These are phyloP conservation scores for Carex myosuroides DNA, from an alignment of 176 grass and related monocot genomes.

Conservation along the genomic window DNA sequence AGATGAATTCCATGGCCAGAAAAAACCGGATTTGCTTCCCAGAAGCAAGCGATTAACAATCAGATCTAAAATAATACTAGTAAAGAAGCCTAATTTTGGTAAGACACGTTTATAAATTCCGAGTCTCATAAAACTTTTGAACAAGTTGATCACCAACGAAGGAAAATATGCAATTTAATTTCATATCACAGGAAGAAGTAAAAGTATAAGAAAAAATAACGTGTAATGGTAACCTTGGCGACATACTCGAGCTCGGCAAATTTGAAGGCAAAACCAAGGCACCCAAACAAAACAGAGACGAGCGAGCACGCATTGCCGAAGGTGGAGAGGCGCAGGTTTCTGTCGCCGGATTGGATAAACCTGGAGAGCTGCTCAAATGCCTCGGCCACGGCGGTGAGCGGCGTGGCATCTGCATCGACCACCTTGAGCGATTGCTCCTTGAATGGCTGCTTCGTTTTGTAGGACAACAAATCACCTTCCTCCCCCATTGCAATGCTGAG, in stretches of 20 bases:
- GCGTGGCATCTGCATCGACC: slow-evolving; percentile 32
- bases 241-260: slow-evolving; percentile 96
- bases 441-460: neutral
- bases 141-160: too few relatives aligned
- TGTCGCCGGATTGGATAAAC: slow-evolving; percentile 33
- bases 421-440: slow-evolving; percentile 8
- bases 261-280: slow-evolving; percentile 87
- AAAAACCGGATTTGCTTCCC: neutral
- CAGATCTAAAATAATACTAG: neutral
- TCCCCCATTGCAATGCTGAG: neutral
- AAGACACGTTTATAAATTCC: too few relatives aligned
- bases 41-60: neutral
- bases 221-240: slow-evolving; percentile 47
- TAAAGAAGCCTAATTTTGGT: too few relatives aligned
- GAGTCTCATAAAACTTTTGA: too few relatives aligned
- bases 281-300: slow-evolving; percentile 81
- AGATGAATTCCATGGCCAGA: neutral
- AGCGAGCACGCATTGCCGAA: slow-evolving; percentile 79
- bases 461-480: neutral
- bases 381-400: slow-evolving; percentile 54
- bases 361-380: slow-evolving; percentile 79
- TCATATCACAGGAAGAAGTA: too few relatives aligned
- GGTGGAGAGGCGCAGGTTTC: slow-evolving; percentile 50
- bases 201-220: neutral
- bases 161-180: too few relatives aligned